Base-by-base conservation (phyloP, 1,284 basidiomycete species). In the Apiotrichum gracile region DNA sequence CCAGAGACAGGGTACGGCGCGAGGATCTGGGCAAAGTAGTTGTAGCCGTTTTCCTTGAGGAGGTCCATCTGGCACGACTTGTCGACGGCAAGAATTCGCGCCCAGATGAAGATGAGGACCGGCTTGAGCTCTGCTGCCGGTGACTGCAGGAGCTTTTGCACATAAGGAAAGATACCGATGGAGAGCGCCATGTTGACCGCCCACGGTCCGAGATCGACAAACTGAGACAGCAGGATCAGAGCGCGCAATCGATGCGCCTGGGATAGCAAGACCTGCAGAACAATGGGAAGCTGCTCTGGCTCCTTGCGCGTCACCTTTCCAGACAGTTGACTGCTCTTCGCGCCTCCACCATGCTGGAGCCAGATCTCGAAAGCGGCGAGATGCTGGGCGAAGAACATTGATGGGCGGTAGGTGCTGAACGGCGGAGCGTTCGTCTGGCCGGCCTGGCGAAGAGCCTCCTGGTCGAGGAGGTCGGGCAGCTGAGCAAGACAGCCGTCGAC, bases 61-160 rank as follows among this genome's bases (percentile, higher is more conserved):
- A 98, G 77, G 67, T 98, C 94, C 41, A 85, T 82, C 70, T 97
- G 94, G 56, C 96, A 96, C 21, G 86, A 85, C 8, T 87, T 85
- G 72, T 97, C 96, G 27, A 97, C 92, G 2, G 94, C 94, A 22
- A 97, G 82, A 57, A 98, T 97, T 17, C 94, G 83, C 1, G 94
- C 90, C 96, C 96, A 98, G 58, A 98, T 97, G 78, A 97, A 98
- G 63, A 98, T 97, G 29, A 98, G 80, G n/a, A 98, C 93, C 1
- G 96, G 94, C 47, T 92, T 88, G 27, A 98, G 82, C 68, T 98
- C 94, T 59, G 87, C 86, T 0, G 91, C 91, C 0, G 93, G 92
- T 0, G 92, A 92, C 74, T 96, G 93, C 3, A 98, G 81, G 6
- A 98, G 82, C 68, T 96, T 94, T 58, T 92, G 91, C 42, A 97